A percentile compares a stretch with the other conserved stretches of the same genome.
Evolutionary conservation across 345 rosid species (phyloP).

Genomic region (Camelina hispida): DNA sequence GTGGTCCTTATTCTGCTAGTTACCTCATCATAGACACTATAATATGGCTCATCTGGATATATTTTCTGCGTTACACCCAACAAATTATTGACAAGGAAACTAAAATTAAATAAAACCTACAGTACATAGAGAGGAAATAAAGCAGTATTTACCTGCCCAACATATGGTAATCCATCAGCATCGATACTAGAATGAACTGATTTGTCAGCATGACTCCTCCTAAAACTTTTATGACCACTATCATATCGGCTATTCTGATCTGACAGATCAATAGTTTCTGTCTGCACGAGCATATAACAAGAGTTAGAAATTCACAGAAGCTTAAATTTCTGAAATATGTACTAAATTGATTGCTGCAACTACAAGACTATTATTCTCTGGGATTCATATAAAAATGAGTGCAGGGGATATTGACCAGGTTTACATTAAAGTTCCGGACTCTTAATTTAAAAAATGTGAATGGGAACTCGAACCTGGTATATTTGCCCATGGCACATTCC

Average conservation of each 20-base stretch:
- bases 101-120: constrained; percentile 32
- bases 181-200: constrained; percentile 63
- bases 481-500: constrained; percentile 98
- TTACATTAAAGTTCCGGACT: constrained; percentile 5
- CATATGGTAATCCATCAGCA: constrained; percentile 91
- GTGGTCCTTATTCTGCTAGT: constrained; percentile 48
- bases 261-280: constrained; percentile 82
- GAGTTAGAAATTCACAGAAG: constrained; percentile 2
- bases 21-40: constrained; percentile 63
- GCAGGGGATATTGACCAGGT: constrained; percentile 17
- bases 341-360: not conserved
- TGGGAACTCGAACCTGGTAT: constrained; percentile 71
- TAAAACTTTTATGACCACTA: constrained; percentile 54
- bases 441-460: not conserved
- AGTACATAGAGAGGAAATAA: constrained; percentile 5
- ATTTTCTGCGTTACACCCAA: constrained; percentile 57
- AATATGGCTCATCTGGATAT: constrained; percentile 72
- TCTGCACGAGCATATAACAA: constrained; percentile 52
- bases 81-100: constrained; percentile 13
- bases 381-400: constrained; percentile 1
- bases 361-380: constrained; percentile 1
- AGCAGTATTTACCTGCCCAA: constrained; percentile 75
- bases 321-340: not conserved
- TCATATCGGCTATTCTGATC: constrained; percentile 59
- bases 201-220: constrained; percentile 59